Evolutionary conservation across 1,284 basidiomycete species (phyloP).

Genomic region (Cryptococcus sp.): DNA sequence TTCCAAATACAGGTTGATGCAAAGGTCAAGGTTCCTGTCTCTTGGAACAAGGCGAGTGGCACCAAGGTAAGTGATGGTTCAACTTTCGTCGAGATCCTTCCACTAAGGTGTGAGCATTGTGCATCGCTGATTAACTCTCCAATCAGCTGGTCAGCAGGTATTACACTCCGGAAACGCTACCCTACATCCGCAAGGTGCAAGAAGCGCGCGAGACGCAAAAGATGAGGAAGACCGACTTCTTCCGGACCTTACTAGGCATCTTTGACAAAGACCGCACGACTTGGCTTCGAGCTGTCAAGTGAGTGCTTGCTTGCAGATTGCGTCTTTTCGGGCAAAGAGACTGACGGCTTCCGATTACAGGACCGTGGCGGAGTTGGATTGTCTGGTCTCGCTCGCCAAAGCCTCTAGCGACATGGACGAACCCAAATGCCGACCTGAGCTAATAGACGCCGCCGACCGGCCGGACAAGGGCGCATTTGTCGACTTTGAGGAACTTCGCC

Average conservation of each 20-base stretch:
- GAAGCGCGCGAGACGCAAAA: constrained; percentile 87
- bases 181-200: constrained; percentile 76
- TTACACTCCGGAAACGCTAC: constrained; percentile 69
- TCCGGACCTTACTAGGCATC: constrained; percentile 73
- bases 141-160: constrained; percentile 70
- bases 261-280: constrained; percentile 80
- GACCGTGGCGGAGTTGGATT: constrained; percentile 85
- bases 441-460: constrained; percentile 64
- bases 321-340: neutral
- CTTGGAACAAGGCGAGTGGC: constrained; percentile 79
- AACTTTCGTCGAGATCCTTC: neutral
- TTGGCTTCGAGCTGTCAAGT: constrained; percentile 71
- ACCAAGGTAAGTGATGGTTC: constrained; percentile 66
- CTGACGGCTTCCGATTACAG: constrained; percentile 45
- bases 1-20: constrained; percentile 75
- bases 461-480: constrained; percentile 70
- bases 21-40: constrained; percentile 68
- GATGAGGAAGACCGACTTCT: constrained; percentile 77
- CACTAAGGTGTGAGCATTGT: neutral
- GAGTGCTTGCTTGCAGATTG: constrained; percentile 9
- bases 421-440: constrained; percentile 85
- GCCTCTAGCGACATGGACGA: constrained; percentile 86
- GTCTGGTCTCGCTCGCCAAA: constrained; percentile 88
- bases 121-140: too few relatives aligned
- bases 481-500: constrained; percentile 78